Conservation (phyloP, 805 yeast species). For the Tetrapisispora namnaoensis region DNA sequence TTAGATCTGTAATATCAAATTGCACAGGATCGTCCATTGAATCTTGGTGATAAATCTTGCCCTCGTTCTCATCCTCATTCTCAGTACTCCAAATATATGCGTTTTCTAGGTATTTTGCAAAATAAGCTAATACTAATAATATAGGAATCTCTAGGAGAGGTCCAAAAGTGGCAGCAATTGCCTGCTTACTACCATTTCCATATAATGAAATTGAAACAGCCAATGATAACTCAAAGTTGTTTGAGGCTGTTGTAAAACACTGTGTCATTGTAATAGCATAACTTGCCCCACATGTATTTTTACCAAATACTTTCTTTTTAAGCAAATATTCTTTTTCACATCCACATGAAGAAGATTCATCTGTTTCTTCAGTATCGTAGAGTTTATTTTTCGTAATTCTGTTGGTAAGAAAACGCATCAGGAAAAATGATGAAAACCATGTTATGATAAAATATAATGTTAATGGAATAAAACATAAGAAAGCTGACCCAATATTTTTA, state of each 20-base stretch:
- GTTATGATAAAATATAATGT: slow-evolving; percentile 37
- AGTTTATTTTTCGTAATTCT: not conserved
- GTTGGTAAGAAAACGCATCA: slow-evolving; percentile 27
- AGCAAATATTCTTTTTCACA: slow-evolving; percentile 29
- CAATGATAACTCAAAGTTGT: slow-evolving; percentile 47
- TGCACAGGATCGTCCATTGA: too few relatives aligned
- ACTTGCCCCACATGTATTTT: slow-evolving; percentile 29
- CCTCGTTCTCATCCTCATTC: too few relatives aligned
- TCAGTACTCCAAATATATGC: not conserved
- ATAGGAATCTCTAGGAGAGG: slow-evolving; percentile 53
- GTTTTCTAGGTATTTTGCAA: not conserved
- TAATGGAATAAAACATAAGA: slow-evolving; percentile 43
- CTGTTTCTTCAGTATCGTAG: slow-evolving; percentile 7
- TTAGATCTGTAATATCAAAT: too few relatives aligned
- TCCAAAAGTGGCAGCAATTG: slow-evolving; percentile 52
- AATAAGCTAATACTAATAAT: slow-evolving; percentile 28
- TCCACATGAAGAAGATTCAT: slow-evolving; percentile 28
- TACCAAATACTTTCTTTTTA: slow-evolving; percentile 18
- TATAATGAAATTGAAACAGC: slow-evolving; percentile 45
- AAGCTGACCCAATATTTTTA: slow-evolving; percentile 38
- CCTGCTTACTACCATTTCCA: slow-evolving; percentile 42
- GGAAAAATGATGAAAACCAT: slow-evolving; percentile 38
- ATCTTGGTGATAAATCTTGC: too few relatives aligned
- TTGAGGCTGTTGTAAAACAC: slow-evolving; percentile 47
- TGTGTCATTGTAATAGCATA: slow-evolving; percentile 40